Evolutionary conservation across 805 yeast genomes (phyloP).

Genomic region (Jamesozyma lodderae): DNA sequence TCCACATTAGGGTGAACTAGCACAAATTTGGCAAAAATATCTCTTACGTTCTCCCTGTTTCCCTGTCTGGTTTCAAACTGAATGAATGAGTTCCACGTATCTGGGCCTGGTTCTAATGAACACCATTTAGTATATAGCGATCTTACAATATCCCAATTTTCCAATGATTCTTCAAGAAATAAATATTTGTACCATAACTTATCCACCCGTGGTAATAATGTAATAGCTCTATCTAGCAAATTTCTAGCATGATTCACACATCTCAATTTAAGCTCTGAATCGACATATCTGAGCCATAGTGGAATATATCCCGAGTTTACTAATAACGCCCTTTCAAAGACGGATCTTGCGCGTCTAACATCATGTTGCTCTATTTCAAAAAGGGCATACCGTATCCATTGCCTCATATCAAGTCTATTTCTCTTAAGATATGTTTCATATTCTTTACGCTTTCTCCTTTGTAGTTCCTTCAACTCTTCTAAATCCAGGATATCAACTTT

Average conservation of each 20-base stretch:
- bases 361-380: constrained; percentile 82
- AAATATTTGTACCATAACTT: constrained; percentile 83
- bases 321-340: constrained; percentile 79
- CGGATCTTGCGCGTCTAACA: constrained; percentile 67
- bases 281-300: constrained; percentile 78
- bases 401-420: constrained; percentile 71
- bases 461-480: constrained; percentile 72
- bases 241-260: constrained; percentile 86
- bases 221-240: constrained; percentile 67
- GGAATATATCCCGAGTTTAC: constrained; percentile 71
- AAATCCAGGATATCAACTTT: constrained; percentile 51
- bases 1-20: constrained; percentile 40
- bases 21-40: constrained; percentile 49
- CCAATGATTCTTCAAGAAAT: constrained; percentile 71
- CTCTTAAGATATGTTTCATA: constrained; percentile 82
- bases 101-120: constrained; percentile 56
- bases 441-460: constrained; percentile 67
- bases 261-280: constrained; percentile 59
- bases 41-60: constrained; percentile 48
- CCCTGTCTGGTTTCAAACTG: constrained; percentile 63
- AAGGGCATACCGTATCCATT: constrained; percentile 87
- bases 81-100: constrained; percentile 70
- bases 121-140: constrained; percentile 72
- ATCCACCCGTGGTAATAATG: constrained; percentile 65
- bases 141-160: constrained; percentile 53